Conservation (phyloP, 768 basidiomycete genomes). For the Cubamyces sp. region DNA sequence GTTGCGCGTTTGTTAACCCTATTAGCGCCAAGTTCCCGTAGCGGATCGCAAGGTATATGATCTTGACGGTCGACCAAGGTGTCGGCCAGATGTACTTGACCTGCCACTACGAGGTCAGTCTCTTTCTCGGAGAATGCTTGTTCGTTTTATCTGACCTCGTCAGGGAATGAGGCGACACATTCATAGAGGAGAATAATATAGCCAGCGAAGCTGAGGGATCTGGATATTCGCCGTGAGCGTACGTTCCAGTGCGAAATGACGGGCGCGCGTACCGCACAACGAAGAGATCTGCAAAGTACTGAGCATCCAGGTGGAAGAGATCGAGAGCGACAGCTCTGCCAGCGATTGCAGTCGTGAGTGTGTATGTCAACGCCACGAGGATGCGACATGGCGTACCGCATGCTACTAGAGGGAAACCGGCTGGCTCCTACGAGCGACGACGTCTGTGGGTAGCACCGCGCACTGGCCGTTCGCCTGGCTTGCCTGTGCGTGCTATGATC, state of each 20-base stretch:
- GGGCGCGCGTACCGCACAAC: constrained; percentile 1
- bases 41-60: constrained; percentile 24
- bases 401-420: background rate
- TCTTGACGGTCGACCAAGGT: constrained; percentile 22
- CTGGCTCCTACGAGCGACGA: too few relatives aligned
- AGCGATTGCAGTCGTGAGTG: background rate
- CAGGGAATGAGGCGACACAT: constrained; percentile 7
- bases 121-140: background rate
- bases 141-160: constrained; percentile 14
- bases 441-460: too few relatives aligned
- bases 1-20: constrained; percentile 9
- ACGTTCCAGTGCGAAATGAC: background rate
- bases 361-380: too few relatives aligned
- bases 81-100: constrained; percentile 25
- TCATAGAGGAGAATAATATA: constrained; percentile 21
- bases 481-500: too few relatives aligned
- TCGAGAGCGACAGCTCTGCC: constrained; percentile 5
- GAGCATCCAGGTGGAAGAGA: constrained; percentile 12
- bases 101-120: background rate
- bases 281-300: constrained; percentile 16
- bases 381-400: too few relatives aligned
- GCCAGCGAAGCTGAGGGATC: constrained; percentile 13
- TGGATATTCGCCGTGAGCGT: background rate
- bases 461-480: too few relatives aligned
- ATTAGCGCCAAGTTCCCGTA: constrained; percentile 21